These are phyloP conservation scores for Mycena pura DNA, from an alignment of 768 basidiomycete species.

Conservation along the genomic window DNA sequence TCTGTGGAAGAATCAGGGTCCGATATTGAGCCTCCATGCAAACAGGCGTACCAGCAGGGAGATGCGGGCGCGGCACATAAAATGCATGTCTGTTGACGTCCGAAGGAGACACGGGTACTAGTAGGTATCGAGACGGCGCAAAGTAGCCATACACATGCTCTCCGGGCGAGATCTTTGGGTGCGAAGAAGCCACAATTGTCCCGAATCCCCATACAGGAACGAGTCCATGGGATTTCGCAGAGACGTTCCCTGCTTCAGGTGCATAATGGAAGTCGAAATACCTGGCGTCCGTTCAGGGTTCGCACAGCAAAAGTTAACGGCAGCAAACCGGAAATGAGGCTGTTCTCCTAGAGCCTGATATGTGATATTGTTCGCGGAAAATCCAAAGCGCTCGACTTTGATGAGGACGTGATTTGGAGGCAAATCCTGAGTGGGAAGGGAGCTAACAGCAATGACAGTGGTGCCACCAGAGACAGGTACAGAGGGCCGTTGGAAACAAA, in stretches of 20 bases:
- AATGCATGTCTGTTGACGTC: slow-evolving; percentile 63
- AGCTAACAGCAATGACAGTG: slow-evolving; percentile 36
- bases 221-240: slow-evolving; percentile 61
- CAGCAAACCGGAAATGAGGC: slow-evolving; percentile 53
- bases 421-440: slow-evolving; percentile 25
- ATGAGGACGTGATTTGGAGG: slow-evolving; percentile 59
- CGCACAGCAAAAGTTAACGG: neutral
- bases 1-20: slow-evolving; percentile 40
- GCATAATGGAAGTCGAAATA: slow-evolving; percentile 72
- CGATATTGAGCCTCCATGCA: neutral
- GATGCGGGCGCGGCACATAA: slow-evolving; percentile 64
- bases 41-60: slow-evolving; percentile 57
- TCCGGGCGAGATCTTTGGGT: slow-evolving; percentile 53
- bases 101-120: slow-evolving; percentile 55
- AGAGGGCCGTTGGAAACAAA: slow-evolving; percentile 22
- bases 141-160: slow-evolving; percentile 73
- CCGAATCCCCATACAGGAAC: slow-evolving; percentile 81
- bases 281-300: slow-evolving; percentile 37
- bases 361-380: slow-evolving; percentile 74
- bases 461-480: slow-evolving; percentile 13
- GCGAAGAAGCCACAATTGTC: slow-evolving; percentile 56
- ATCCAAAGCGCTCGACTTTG: slow-evolving; percentile 71
- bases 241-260: slow-evolving; percentile 48
- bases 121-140: slow-evolving; percentile 62
- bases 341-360: slow-evolving; percentile 65